phyloP scores from a whole-genome alignment of 2,329 filamentous ascomycete species.

The Achaetomium macrosporum region DNA sequence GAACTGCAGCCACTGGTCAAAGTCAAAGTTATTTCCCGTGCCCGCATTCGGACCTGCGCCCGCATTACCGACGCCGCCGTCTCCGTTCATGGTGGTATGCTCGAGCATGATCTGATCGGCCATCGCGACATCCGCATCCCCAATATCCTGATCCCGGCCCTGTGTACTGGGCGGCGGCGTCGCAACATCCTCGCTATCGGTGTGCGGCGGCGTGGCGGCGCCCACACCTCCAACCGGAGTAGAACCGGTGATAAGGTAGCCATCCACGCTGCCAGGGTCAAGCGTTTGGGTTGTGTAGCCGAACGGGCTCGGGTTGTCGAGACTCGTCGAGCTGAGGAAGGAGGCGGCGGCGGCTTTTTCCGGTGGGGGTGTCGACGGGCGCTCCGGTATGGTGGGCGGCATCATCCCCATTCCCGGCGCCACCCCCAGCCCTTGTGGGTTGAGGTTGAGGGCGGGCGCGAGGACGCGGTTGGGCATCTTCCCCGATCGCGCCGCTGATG shows the following conservation, averaged over 20 bases:
- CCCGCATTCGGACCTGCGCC: conserved; percentile 28
- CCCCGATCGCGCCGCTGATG: conserved; percentile 4
- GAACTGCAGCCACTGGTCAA: conserved; percentile 55
- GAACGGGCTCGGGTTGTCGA: conserved; percentile 5
- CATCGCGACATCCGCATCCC: conserved; percentile 34
- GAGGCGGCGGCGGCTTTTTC: conserved; percentile 39
- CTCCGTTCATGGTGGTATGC: not conserved
- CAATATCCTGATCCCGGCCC: conserved; percentile 25
- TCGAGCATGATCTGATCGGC: conserved; percentile 25
- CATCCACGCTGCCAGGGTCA: not conserved
- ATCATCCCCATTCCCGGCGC: not conserved
- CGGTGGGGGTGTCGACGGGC: conserved; percentile 46
- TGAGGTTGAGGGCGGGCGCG: conserved; percentile 12
- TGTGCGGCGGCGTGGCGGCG: conserved; percentile 39
- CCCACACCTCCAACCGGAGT: conserved; percentile 3
- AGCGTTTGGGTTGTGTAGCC: conserved; percentile 18
- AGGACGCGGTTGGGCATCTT: conserved; percentile 15
- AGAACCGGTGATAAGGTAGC: conserved; percentile 28
- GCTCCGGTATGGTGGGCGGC: not conserved
- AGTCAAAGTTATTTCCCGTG: conserved; percentile 42
- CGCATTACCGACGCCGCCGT: not conserved
- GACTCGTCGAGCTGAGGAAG: conserved; percentile 23
- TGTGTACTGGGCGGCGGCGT: not conserved
- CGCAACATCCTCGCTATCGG: conserved; percentile 26
- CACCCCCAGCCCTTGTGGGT: not conserved